These are phyloP conservation scores for Penicillium sclerotigenum DNA, from an alignment of 2,329 filamentous ascomycete genomes.

Conservation along the genomic window DNA sequence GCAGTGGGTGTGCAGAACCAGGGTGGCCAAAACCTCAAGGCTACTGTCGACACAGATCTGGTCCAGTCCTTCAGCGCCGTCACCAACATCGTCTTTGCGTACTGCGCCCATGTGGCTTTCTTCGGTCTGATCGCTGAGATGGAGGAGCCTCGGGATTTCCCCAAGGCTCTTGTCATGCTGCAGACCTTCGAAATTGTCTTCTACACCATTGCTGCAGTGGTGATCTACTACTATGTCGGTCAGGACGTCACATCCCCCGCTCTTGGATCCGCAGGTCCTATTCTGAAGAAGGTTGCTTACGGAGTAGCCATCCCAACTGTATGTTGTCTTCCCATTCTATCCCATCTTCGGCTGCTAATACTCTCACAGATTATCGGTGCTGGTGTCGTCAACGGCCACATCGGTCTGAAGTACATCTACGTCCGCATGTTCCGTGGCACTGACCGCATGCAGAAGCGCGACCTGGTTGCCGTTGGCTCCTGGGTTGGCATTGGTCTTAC, in stretches of 20 bases:
- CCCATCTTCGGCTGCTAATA: not conserved
- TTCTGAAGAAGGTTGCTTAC: slow-evolving; percentile 63
- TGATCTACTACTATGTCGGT: slow-evolving; percentile 67
- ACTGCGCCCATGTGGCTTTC: slow-evolving; percentile 66
- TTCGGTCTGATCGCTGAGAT: slow-evolving; percentile 65
- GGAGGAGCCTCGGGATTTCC: slow-evolving; percentile 57
- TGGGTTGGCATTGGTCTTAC: slow-evolving; percentile 58
- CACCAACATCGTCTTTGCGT: slow-evolving; percentile 68
- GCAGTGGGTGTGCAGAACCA: slow-evolving; percentile 56
- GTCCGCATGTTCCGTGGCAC: slow-evolving; percentile 60
- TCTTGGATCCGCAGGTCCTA: slow-evolving; percentile 57
- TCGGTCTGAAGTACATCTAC: slow-evolving; percentile 65
- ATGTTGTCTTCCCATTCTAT: slow-evolving; percentile 5
- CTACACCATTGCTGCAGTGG: slow-evolving; percentile 64
- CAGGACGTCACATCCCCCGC: slow-evolving; percentile 61
- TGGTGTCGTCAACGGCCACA: slow-evolving; percentile 66
- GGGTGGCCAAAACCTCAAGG: slow-evolving; percentile 34
- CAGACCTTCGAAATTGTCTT: slow-evolving; percentile 58
- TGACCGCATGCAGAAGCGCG: slow-evolving; percentile 51
- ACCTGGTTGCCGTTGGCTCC: slow-evolving; percentile 49
- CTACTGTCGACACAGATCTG: slow-evolving; percentile 46
- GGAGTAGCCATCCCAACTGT: slow-evolving; percentile 64
- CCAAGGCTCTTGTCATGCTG: slow-evolving; percentile 60
- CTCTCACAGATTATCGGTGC: slow-evolving; percentile 58
- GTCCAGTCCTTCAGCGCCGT: slow-evolving; percentile 59